phyloP scores from a whole-genome alignment of 176 grass and related monocot species.

The Lolium rigidum region DNA sequence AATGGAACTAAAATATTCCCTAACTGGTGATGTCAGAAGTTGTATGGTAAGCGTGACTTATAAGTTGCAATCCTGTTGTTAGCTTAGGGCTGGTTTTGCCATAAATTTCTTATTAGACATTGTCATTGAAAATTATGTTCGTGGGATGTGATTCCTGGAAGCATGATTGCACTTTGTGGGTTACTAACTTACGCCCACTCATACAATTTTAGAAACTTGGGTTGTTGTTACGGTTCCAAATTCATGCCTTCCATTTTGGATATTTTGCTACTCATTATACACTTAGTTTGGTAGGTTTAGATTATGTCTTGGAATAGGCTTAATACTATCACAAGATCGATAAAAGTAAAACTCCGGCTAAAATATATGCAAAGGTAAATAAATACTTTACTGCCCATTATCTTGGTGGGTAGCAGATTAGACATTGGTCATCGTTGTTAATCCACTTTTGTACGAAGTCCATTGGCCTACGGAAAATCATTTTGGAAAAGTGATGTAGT shows the following conservation, averaged over 20 bases:
- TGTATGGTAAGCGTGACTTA: neutral
- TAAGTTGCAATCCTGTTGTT: neutral
- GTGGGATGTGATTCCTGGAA: neutral
- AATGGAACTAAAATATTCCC: slow-evolving; percentile 1
- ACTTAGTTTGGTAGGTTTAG: neutral
- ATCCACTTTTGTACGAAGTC: neutral
- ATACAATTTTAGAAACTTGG: slow-evolving; percentile 1
- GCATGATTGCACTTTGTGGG: neutral
- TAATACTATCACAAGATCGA: neutral
- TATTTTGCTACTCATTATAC: neutral
- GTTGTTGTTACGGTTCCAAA: neutral
- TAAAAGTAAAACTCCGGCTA: neutral
- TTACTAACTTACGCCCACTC: neutral
- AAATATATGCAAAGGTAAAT: neutral
- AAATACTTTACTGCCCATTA: neutral
- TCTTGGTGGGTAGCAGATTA: neutral
- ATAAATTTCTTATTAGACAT: neutral
- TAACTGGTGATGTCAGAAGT: neutral
- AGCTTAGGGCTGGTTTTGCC: neutral
- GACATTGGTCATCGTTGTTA: neutral
- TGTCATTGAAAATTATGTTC: neutral
- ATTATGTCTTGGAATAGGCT: neutral
- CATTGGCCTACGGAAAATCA: neutral
- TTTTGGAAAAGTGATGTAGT: slow-evolving; percentile 14
- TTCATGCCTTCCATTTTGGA: neutral